phyloP scores from a whole-genome alignment of 352 stramenopile species.

The Aphanomyces euteiches region DNA sequence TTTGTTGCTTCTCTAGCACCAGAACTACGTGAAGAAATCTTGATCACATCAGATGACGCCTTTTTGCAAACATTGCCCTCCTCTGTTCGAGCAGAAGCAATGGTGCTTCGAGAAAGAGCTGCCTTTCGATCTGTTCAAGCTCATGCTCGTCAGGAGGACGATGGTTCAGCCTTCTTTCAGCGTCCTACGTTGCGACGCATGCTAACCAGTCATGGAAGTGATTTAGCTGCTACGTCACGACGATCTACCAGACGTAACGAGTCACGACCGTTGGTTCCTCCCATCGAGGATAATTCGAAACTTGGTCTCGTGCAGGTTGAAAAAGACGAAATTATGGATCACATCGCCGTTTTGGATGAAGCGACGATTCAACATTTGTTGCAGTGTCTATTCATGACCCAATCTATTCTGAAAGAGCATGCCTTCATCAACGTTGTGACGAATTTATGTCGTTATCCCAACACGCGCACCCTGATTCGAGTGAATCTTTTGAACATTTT shows the following conservation, averaged over 20 bases:
- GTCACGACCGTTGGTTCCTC: slow-evolving; percentile 46
- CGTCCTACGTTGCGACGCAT: slow-evolving; percentile 74
- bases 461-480: slow-evolving; percentile 59
- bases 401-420: slow-evolving; percentile 77
- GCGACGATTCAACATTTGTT: slow-evolving; percentile 59
- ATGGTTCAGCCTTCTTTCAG: slow-evolving; percentile 41
- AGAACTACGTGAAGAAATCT: slow-evolving; percentile 95
- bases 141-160: slow-evolving; percentile 36
- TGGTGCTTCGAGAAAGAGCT: slow-evolving; percentile 92
- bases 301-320: slow-evolving; percentile 65
- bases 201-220: slow-evolving; percentile 65
- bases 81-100: slow-evolving; percentile 92
- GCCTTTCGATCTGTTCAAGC: slow-evolving; percentile 49
- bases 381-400: slow-evolving; percentile 71
- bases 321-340: slow-evolving; percentile 56
- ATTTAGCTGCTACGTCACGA: slow-evolving; percentile 44
- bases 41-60: slow-evolving; percentile 93
- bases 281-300: slow-evolving; percentile 34
- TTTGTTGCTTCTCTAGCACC: slow-evolving; percentile 95
- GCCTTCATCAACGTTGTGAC: slow-evolving; percentile 72
- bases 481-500: slow-evolving; percentile 60
- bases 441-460: slow-evolving; percentile 78
- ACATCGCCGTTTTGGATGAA: slow-evolving; percentile 67
- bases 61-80: slow-evolving; percentile 94
- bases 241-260: slow-evolving; percentile 39